Percentiles rank a stretch among this genome's conserved stretches.
Conservation (phyloP, 2,329 filamentous ascomycete species). For the Metarhizium brunneum region DNA sequence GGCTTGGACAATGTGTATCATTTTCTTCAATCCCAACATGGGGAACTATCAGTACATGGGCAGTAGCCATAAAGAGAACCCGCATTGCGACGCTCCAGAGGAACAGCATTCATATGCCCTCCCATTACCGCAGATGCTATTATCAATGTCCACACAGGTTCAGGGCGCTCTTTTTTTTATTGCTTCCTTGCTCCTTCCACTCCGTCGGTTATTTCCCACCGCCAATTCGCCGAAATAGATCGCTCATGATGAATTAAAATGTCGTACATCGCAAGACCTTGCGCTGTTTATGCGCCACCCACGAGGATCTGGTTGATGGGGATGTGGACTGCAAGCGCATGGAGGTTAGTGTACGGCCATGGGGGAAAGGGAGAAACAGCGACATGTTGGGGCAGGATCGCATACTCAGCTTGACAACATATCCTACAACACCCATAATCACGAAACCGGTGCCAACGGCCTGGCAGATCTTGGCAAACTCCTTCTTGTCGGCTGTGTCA, state of each 20-base stretch:
- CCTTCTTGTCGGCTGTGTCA: conserved; percentile 28
- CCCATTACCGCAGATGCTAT: not conserved
- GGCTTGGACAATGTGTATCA: not conserved
- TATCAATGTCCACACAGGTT: not conserved
- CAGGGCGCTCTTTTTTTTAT: not conserved
- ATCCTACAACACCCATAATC: conserved; percentile 62
- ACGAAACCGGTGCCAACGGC: conserved; percentile 62
- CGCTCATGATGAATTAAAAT: not conserved
- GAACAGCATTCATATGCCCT: not conserved
- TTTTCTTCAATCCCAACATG: not conserved
- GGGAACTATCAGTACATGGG: conserved; percentile 1
- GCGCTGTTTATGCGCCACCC: conserved; percentile 45
- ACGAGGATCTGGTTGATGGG: conserved; percentile 64
- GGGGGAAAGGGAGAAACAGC: not conserved
- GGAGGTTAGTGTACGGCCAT: conserved; percentile 4
- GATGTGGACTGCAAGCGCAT: conserved; percentile 46
- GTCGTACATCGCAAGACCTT: not conserved
- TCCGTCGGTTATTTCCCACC: not conserved
- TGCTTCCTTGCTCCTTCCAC: not conserved
- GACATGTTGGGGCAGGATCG: not conserved
- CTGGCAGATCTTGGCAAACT: conserved; percentile 38
- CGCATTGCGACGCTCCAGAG: not conserved
- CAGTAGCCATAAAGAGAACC: not conserved
- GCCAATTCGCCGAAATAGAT: not conserved
- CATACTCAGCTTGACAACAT: conserved; percentile 61